Percentiles rank a stretch among this genome's conserved stretches.
Evolutionary conservation across 2,329 filamentous ascomycete genomes (phyloP).

Genomic region (Ceratocystis destructans): DNA sequence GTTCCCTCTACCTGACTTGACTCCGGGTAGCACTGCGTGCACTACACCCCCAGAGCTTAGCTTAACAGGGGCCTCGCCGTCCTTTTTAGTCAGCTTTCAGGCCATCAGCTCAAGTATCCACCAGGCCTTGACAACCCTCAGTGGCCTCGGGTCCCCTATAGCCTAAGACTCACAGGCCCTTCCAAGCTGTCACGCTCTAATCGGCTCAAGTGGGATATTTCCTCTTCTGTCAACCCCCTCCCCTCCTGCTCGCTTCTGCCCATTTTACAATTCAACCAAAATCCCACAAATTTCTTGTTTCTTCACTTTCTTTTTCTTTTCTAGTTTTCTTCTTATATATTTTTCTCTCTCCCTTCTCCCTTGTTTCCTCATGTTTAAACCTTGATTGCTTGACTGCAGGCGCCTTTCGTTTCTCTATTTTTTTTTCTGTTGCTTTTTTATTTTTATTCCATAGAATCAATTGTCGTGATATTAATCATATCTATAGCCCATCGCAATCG

Average conservation of each 20-base stretch:
- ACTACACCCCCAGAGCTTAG: neutral
- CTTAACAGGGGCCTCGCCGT: neutral
- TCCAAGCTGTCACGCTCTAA: neutral
- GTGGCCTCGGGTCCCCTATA: neutral
- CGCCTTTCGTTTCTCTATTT: neutral
- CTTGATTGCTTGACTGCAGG: conserved; percentile 2
- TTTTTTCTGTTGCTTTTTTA: neutral
- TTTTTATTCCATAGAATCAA: neutral
- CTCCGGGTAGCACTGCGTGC: neutral
- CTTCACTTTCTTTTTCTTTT: conserved; percentile 4
- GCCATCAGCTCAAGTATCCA: neutral
- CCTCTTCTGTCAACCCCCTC: neutral
- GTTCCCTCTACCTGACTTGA: neutral
- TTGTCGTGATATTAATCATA: neutral
- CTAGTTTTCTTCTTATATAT: conserved; percentile 2
- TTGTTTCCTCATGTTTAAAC: conserved; percentile 3
- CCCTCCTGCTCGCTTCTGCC: neutral
- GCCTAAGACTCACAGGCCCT: neutral
- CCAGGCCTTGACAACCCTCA: neutral
- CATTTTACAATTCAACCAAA: neutral
- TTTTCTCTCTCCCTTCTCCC: neutral
- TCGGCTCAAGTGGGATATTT: neutral
- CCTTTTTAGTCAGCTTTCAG: neutral
- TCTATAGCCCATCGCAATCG: neutral
- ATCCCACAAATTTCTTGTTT: conserved; percentile 1